Evolutionary conservation across 73 alveolate genomes (phyloP), one percentile per base, ranked within the genome.

Genomic region (Breviolum minutum): DNA sequence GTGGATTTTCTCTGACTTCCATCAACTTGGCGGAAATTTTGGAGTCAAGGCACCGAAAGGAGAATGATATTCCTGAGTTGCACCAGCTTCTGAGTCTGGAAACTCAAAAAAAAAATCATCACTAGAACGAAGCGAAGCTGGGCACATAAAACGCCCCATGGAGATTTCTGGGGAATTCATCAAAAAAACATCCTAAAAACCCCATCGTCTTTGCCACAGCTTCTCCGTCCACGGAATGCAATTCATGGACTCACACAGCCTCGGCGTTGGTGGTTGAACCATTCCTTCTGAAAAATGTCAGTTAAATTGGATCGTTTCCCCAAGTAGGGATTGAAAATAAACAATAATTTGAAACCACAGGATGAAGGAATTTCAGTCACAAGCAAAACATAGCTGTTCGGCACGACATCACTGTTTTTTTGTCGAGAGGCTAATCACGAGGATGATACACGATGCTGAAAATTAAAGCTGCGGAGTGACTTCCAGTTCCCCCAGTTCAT

Each of bases 221-320:
- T 2, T 80, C 98, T 92, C 98, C 16, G 98, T 92, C 98, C 98
- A 92, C 10, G 98, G 98, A 74, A 92, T 61, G 98, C 98, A 92
- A 88, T 77, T 79, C 98, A 92, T 92, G 62, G n/a, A n/a, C 17
- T 0, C 63, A 54, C 85, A 27, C 62, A 6, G 85, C 13, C 13
- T 61, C 60, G 27, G 26, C 63, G 22, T 30, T 40, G 54, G 3
- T 40, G 54, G 0, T n/a, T n/a, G n/a, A n/a, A n/a, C n/a, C n/a
- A n/a, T n/a, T n/a, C n/a, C n/a, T n/a, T n/a, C n/a, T n/a, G n/a
- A n/a, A n/a, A n/a, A n/a, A n/a, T n/a, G n/a, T n/a, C n/a, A n/a
- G n/a, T n/a, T n/a, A n/a, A n/a, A n/a, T n/a, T n/a, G n/a, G n/a
- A n/a, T n/a, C n/a, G n/a, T n/a, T n/a, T n/a, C n/a, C n/a, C n/a